Percentiles rank a stretch among this genome's conserved stretches.
These are phyloP conservation scores for Sungouiozyma intestinalis DNA, from an alignment of 805 yeast genomes.

Conservation along the genomic window DNA sequence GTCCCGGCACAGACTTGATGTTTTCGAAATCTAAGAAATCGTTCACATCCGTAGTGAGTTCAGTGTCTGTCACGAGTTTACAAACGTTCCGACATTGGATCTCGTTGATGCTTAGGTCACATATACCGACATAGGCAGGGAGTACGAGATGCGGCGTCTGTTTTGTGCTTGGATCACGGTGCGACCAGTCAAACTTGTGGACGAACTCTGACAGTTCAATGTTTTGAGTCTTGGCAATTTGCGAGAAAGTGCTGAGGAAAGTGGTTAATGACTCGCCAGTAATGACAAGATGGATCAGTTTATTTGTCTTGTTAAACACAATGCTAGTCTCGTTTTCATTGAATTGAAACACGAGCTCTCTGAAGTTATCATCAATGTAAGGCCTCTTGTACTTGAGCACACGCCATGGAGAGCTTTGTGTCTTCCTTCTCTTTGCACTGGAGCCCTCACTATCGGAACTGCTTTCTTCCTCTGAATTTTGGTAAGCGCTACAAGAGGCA, in stretches of 20 bases:
- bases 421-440: background rate
- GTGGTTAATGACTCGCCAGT: conserved; percentile 3
- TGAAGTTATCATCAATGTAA: conserved; percentile 28
- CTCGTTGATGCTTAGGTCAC: conserved; percentile 13
- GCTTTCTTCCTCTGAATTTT: background rate
- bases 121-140: conserved; percentile 15
- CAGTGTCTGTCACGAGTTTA: conserved; percentile 10
- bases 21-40: conserved; percentile 6
- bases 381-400: conserved; percentile 35
- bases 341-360: conserved; percentile 35
- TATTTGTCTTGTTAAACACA: conserved; percentile 23
- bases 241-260: conserved; percentile 2
- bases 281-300: conserved; percentile 15
- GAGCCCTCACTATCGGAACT: conserved; percentile 1
- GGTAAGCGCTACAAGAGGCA: background rate
- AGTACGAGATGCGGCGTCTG: conserved; percentile 7
- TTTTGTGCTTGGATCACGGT: background rate
- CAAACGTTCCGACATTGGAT: conserved; percentile 12
- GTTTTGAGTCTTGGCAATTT: conserved; percentile 2
- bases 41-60: conserved; percentile 7
- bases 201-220: conserved; percentile 8
- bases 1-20: conserved; percentile 8
- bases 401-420: conserved; percentile 5
- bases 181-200: conserved; percentile 4
- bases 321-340: conserved; percentile 21